Evolutionary conservation across 345 rosid species (phyloP), one percentile per base, ranked within the genome.

Genomic region (Ricinus communis): DNA sequence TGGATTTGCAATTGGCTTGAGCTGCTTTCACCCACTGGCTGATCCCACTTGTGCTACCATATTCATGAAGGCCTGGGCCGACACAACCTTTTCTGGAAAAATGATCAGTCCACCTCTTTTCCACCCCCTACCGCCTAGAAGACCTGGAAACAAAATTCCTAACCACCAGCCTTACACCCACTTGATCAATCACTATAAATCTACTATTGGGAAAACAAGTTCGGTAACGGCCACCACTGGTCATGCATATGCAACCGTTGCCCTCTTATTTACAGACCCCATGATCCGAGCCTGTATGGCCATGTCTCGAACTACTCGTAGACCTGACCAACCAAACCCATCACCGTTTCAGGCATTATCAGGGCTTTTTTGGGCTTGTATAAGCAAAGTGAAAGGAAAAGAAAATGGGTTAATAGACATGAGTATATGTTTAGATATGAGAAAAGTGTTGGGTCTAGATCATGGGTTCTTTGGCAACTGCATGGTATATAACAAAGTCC

Each of bases 51-150:
- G 88, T 56, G 90, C 84, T 16, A 79, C 84, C 27, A 80, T 74
- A 81, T 82, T 90, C 76, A 30, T 90, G 49, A 83, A 86, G 74
- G 86, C 94, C n/a, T 92, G 96, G 97, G 88, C 92, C 1, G 88
- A 87, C 69, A 72, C 64, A 8, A 83, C 93, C 69, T 55, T 84
- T 0, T n/a, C 74, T 12, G 72, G 80, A 24, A 69, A 57, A 62
- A 77, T 80, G 76, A 41, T 30, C 47, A 16, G 54, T 72, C 94
- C 94, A 5, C 94, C 91, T 13, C 18, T 76, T 18, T 85, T 84
- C 73, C 87, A 78, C 55, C 64, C 80, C 0, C 65, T 90, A 49
- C 96, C 91, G 0, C 67, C 76, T 1, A 77, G 78, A 15, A 65
- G 72, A 36, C 74, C 74, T 10, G 31, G 31, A 51, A 61, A 74